Base-by-base conservation (phyloP, 2,329 filamentous ascomycete species). In the Venturiaceae sp. region DNA sequence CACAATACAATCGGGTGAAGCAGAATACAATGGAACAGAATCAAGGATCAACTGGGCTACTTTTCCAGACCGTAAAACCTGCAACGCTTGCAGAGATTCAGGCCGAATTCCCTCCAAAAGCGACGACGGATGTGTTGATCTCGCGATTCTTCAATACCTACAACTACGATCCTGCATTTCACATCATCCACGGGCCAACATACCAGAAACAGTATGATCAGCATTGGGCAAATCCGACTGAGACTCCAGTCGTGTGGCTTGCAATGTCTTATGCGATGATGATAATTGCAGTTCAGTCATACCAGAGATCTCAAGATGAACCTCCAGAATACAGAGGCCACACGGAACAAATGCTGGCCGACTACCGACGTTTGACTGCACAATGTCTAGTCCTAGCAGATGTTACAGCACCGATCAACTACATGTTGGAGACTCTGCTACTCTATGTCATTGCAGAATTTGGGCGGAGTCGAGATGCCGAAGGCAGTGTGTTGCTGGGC, bases 81-180 rank as follows among this genome's bases (percentile, higher is more conserved):
- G 85, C 86, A 13, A 85, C 85, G 41, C 87, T 89, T 65, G 75
- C 81, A 19, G 92, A 97, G 66, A 79, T 97, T 11, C 82, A 95
- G 62, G 82, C 86, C 30, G 84, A 87, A 54, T 80, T 97, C 44
- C 94, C 94, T 1, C 80, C 86, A 0, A 92, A 91, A 68, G 84
- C 88, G 37, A 87, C 85, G 26, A 87, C 94, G n/a, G 84, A 96
- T 66, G 85, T 90, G 26, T 78, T 97, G 19, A 87, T 96, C 61
- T 86, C 86, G 62, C 84, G 92, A 61, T 99, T 95, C 69, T 96
- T 97, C 77, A 92, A 92, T 69, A 92, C 88, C 30, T 84, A 83
- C 69, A 92, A 88, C 32, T 84, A 83, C 64, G 83, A 86, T 64
- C 83, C 83, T 14, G 79, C 80, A 30, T 80, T 83, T 55, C 80